Evolutionary conservation across 306 rosid genomes (phyloP).

Genomic region (Corylus avellana): DNA sequence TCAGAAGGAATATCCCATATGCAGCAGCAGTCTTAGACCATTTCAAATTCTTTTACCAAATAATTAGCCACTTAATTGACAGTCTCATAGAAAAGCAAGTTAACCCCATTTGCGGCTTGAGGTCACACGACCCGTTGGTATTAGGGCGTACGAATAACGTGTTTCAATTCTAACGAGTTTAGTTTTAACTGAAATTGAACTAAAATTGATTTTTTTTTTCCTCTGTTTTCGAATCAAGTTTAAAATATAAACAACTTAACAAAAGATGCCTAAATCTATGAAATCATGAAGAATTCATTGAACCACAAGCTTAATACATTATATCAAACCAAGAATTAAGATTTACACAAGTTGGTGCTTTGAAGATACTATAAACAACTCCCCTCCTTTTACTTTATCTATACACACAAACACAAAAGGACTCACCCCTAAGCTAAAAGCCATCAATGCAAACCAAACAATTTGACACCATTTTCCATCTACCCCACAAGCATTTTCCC

Average conservation of each 20-base stretch:
- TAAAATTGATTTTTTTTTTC: no score
- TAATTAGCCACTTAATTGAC: no score
- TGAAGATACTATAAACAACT: not conserved
- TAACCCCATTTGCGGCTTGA: no score
- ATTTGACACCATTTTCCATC: not conserved
- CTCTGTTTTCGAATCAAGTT: not conserved
- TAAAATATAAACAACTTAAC: not conserved
- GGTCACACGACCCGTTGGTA: no score
- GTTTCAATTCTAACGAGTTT: no score
- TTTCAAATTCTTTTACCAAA: not conserved
- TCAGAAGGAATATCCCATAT: no score
- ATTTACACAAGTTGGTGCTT: slow-evolving; percentile 4
- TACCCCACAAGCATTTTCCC: not conserved
- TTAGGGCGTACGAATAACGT: no score
- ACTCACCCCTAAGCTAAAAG: not conserved
- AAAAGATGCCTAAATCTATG: not conserved
- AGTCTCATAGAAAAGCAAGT: no score
- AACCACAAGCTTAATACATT: not conserved
- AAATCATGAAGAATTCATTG: not conserved
- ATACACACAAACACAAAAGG: not conserved
- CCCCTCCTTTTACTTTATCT: not conserved
- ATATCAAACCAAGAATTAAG: not conserved
- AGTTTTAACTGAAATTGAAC: no score
- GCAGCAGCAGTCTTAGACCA: not conserved
- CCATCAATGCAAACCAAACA: not conserved